These are phyloP conservation scores for Blastomyces gilchristii DNA, from an alignment of 2,329 filamentous ascomycete genomes.

Conservation along the genomic window DNA sequence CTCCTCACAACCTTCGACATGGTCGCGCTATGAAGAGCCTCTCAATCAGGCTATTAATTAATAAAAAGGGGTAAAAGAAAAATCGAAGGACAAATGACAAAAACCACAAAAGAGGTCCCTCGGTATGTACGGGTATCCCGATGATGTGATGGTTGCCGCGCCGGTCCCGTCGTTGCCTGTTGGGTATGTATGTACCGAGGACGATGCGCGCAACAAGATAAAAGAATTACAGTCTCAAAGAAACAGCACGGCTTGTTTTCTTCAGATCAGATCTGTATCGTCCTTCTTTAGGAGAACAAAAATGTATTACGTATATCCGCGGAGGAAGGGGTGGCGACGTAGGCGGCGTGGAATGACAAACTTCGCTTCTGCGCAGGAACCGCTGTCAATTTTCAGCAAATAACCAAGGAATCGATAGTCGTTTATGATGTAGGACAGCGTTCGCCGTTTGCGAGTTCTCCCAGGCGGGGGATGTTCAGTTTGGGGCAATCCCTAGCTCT, in stretches of 20 bases:
- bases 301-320: neutral
- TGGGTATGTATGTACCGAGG: neutral
- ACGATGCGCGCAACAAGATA: neutral
- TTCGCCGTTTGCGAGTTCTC: neutral
- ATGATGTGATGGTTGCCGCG: neutral
- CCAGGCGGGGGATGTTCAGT: neutral
- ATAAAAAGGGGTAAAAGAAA: neutral
- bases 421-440: neutral
- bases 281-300: neutral
- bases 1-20: slow-evolving; percentile 98
- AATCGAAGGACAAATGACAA: neutral
- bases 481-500: neutral
- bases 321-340: neutral
- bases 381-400: neutral
- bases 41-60: neutral
- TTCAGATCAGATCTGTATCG: neutral
- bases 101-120: neutral
- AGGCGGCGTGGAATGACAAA: neutral
- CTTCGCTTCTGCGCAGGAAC: neutral
- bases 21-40: slow-evolving; percentile 2
- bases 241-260: neutral
- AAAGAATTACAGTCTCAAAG: neutral
- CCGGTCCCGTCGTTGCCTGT: neutral
- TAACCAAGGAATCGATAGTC: neutral
- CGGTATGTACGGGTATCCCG: neutral